Evolutionary conservation across 1,139 yeast species (phyloP).

Genomic region (Sugiyamaella japonica): DNA sequence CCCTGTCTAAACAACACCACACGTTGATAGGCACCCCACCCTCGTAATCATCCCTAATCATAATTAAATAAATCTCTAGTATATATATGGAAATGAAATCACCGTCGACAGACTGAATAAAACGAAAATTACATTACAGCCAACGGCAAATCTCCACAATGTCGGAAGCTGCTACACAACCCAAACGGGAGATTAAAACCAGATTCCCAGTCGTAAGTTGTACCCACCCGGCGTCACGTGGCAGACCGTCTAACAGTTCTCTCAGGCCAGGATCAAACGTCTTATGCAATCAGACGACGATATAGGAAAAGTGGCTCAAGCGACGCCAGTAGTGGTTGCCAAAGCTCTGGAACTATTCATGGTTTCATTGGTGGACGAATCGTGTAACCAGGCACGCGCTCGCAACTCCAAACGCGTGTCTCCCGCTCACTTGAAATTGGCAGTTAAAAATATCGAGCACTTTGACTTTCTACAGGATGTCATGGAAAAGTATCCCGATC

Average conservation of each 20-base stretch:
- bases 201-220: slow-evolving; percentile 76
- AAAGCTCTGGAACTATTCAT: slow-evolving; percentile 90
- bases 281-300: slow-evolving; percentile 98
- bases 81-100: not conserved
- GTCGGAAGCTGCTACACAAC: slow-evolving; percentile 22
- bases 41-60: not conserved
- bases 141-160: not conserved
- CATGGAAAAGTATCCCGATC: slow-evolving; percentile 57
- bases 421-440: slow-evolving; percentile 79
- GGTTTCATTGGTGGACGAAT: slow-evolving; percentile 83
- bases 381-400: slow-evolving; percentile 73
- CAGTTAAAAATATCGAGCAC: slow-evolving; percentile 82
- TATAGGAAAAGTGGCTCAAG: slow-evolving; percentile 97
- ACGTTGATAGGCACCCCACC: too few relatives aligned
- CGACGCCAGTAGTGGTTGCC: slow-evolving; percentile 95
- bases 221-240: not conserved
- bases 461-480: slow-evolving; percentile 86
- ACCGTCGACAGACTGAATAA: not conserved
- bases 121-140: not conserved
- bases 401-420: slow-evolving; percentile 80
- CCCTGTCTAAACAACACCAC: too few relatives aligned
- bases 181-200: slow-evolving; percentile 61
- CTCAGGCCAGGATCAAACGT: slow-evolving; percentile 80
- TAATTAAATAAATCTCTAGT: not conserved
- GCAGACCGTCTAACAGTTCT: not conserved